Evolutionary conservation across 805 yeast genomes (phyloP), one percentile per base, ranked within the genome.

Genomic region (Kockiozyma suomiensis): DNA sequence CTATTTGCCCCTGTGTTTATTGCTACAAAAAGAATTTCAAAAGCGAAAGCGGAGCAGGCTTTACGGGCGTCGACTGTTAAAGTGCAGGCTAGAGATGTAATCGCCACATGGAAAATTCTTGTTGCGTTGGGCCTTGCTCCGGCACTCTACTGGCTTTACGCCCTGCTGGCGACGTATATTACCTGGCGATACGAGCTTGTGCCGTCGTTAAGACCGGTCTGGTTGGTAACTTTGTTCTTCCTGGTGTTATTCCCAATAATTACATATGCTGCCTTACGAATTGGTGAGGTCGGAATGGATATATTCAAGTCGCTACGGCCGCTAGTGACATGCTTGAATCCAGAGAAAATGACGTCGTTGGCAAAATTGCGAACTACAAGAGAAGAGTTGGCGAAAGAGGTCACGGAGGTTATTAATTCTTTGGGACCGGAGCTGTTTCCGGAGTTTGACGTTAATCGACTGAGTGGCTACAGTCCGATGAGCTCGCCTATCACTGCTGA

Each of bases 101-200:
- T 94, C 61, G 98, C 98, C 1, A 92, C 98, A 1, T 94, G 99
- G 99, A 94, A 94, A 74, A 86, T 94, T 49, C 78, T 94, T 64
- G 90, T 93, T 41, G 85, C 92, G 35, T 82, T 94, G 82, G 96
- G 93, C 4, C 76, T 90, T 55, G 96, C 97, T 0, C 99, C 99
- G 1, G 72, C 90, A 43, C 76, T 94, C 30, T 94, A 93, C 77
- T 83, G 85, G 38, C 78, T 88, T 58, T 94, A 94, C 75, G 90
- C 97, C 58, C 64, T 72, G 64, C 68, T 73, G 66, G 78, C 71
- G 59, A 72, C 82, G n/a, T 71, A 57, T 62, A 66, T 62, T 60
- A 69, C 73, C 3, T 72, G 62, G 61, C 76, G 74, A 53, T 70
- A 78, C 57, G 69, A 64, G 50, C 38, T 35, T 71, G 17, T 64